Percentiles rank a stretch among this genome's conserved stretches.
phyloP scores from a whole-genome alignment of 768 basidiomycete genomes.

The Auricularia sp. region DNA sequence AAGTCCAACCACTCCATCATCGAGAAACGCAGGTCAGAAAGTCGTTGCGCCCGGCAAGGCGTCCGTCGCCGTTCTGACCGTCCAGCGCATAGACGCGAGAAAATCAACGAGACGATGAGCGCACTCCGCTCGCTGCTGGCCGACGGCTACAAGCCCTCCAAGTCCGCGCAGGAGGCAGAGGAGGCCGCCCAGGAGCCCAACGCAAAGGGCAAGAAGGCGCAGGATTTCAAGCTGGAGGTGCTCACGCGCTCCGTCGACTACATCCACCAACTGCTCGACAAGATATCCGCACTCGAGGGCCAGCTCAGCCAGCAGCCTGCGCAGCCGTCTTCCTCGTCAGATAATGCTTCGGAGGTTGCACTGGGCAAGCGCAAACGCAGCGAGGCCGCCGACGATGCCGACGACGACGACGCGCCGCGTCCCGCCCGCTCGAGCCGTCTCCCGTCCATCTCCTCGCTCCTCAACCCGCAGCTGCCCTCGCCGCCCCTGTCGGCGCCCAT shows the following conservation, averaged over 20 bases:
- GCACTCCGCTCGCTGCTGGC: background rate
- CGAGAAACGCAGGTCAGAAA: background rate
- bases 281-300: background rate
- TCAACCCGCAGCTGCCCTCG: background rate
- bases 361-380: background rate
- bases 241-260: background rate
- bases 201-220: background rate
- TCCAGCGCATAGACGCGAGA: background rate
- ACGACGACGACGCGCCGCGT: background rate
- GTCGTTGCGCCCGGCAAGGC: background rate
- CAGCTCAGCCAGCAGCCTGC: background rate
- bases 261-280: constrained; percentile 1
- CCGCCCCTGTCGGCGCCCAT: background rate
- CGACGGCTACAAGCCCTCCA: background rate
- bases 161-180: background rate
- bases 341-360: background rate
- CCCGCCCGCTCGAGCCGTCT: background rate
- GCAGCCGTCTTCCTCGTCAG: background rate
- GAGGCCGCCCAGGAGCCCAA: background rate
- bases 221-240: constrained; percentile 1
- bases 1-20: background rate
- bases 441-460: background rate
- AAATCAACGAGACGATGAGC: background rate
- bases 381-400: background rate
- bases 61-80: background rate